phyloP scores from a whole-genome alignment of 176 grass and related monocot genomes.

The Juncus inflexus region DNA sequence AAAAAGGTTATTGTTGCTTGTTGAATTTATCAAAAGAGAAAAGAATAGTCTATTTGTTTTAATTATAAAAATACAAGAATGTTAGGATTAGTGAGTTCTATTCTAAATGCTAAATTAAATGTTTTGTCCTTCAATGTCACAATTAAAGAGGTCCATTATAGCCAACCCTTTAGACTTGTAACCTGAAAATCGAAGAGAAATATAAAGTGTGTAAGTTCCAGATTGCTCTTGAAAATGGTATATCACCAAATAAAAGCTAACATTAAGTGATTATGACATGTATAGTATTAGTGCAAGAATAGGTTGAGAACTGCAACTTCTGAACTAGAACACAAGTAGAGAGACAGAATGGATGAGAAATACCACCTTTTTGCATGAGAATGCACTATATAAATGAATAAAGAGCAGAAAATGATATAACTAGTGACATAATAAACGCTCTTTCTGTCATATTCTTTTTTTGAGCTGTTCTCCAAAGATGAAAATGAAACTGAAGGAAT shows the following conservation, averaged over 20 bases:
- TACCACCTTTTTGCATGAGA: constrained; percentile 2
- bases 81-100: no score
- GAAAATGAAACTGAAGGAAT: constrained; percentile 26
- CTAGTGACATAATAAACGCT: constrained; percentile 7
- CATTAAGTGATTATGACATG: background rate
- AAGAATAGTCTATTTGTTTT: no score
- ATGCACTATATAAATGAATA: background rate
- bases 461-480: constrained; percentile 16
- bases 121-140: no score
- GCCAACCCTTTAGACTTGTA: no score
- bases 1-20: no score
- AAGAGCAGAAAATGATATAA: constrained; percentile 7
- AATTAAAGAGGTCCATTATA: no score
- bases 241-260: background rate
- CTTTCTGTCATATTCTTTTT: background rate
- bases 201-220: constrained; percentile 6
- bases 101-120: no score
- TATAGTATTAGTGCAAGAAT: background rate
- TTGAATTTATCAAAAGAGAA: no score
- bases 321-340: background rate
- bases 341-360: background rate
- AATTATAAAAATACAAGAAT: no score
- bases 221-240: background rate
- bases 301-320: background rate
- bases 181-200: constrained; percentile 4